Conservation (phyloP, 306 rosid species). For the Boehmeria nivea region DNA sequence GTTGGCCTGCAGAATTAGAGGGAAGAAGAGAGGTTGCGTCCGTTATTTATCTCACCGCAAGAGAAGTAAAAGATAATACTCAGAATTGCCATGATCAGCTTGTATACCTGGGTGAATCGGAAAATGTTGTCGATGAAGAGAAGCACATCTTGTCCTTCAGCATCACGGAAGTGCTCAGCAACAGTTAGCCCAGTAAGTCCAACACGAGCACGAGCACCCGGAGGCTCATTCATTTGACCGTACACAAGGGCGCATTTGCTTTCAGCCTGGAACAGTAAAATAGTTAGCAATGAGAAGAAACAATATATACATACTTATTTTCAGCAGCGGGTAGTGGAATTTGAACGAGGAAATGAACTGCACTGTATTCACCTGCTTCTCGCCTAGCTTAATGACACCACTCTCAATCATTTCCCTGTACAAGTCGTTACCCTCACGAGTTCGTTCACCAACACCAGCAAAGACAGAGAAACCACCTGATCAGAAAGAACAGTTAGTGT, state of each 20-base stretch:
- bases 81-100: too few species aligned
- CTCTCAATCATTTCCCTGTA: slow-evolving; percentile 99
- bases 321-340: background rate
- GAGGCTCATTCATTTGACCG: slow-evolving; percentile 99
- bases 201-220: slow-evolving; percentile 99
- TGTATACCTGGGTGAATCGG: slow-evolving; percentile 89
- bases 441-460: slow-evolving; percentile 98
- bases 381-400: slow-evolving; percentile 99
- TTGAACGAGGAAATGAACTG: too few species aligned
- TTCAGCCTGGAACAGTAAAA: slow-evolving; percentile 48
- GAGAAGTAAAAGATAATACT: too few species aligned
- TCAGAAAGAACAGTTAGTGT: slow-evolving; percentile 12
- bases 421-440: slow-evolving; percentile 95
- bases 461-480: slow-evolving; percentile 99
- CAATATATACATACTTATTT: background rate
- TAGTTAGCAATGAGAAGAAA: background rate
- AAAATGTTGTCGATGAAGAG: slow-evolving; percentile 96
- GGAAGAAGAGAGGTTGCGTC: too few species aligned
- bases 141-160: slow-evolving; percentile 99
- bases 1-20: slow-evolving; percentile 73
- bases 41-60: too few species aligned
- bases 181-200: slow-evolving; percentile 96
- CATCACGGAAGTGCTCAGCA: slow-evolving; percentile 98
- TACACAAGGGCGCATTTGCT: slow-evolving; percentile 99
- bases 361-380: slow-evolving; percentile 61